Percentiles rank a stretch among this genome's conserved stretches.
Evolutionary conservation across 2,329 filamentous ascomycete genomes (phyloP).

Genomic region (Penicillium rolfsii): DNA sequence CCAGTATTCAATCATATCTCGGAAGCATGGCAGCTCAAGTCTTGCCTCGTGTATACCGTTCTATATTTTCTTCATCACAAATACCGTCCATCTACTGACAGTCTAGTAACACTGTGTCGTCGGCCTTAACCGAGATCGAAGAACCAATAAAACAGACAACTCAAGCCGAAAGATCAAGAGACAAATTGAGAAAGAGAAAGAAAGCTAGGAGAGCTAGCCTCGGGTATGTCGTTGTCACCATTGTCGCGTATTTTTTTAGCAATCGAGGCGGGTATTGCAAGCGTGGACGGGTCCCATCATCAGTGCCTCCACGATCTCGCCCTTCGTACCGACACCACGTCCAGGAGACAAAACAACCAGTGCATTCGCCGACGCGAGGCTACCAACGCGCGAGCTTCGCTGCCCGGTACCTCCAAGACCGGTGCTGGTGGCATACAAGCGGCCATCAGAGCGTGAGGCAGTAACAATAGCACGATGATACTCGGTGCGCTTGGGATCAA

Average conservation of each 20-base stretch:
- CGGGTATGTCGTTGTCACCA: conserved; percentile 13
- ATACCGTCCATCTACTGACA: conserved; percentile 11
- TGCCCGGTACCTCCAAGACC: conserved; percentile 67
- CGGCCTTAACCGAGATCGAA: conserved; percentile 1
- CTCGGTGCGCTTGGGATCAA: conserved; percentile 78
- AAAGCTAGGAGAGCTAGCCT: conserved; percentile 19
- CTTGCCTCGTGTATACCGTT: neutral
- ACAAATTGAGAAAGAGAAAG: conserved; percentile 4
- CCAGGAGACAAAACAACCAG: conserved; percentile 64
- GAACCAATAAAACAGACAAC: neutral
- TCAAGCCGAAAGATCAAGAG: conserved; percentile 4
- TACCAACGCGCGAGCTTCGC: conserved; percentile 86
- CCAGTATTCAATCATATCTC: neutral
- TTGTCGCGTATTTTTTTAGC: conserved; percentile 19
- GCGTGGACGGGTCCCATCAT: conserved; percentile 65
- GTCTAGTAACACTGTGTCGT: conserved; percentile 7
- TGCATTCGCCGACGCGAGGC: conserved; percentile 85
- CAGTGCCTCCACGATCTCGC: conserved; percentile 73
- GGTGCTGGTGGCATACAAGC: conserved; percentile 75
- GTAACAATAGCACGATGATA: conserved; percentile 84
- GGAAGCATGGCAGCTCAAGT: no score
- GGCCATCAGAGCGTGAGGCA: conserved; percentile 64
- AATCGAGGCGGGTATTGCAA: conserved; percentile 27
- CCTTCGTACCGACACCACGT: conserved; percentile 65
- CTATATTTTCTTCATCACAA: conserved; percentile 12